Conservation (phyloP, 2,329 filamentous ascomycete genomes). For the Diaporthe sp. region DNA sequence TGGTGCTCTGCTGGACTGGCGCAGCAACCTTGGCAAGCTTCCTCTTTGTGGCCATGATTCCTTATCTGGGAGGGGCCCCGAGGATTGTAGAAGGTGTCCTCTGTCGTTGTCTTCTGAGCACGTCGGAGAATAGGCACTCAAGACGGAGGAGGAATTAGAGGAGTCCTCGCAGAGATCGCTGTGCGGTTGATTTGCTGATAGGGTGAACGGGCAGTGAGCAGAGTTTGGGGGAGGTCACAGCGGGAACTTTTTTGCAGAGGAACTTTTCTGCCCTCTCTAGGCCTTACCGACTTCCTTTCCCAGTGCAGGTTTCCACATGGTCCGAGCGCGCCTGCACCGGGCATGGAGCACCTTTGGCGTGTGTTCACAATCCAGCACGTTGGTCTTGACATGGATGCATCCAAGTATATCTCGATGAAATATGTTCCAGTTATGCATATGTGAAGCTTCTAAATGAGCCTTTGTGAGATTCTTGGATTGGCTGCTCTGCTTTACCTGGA, state of each 20-base stretch:
- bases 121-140: not conserved
- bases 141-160: not conserved
- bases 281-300: constrained; percentile 33
- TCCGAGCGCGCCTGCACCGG: not conserved
- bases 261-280: constrained; percentile 42
- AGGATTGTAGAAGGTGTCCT: not conserved
- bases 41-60: constrained; percentile 70
- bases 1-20: constrained; percentile 68
- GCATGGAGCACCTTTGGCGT: not conserved
- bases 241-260: constrained; percentile 39
- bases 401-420: not conserved
- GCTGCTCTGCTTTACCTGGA: not conserved
- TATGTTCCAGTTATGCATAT: not conserved
- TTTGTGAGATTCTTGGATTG: not conserved
- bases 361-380: not conserved
- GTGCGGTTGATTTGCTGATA: constrained; percentile 11
- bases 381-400: not conserved
- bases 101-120: not conserved
- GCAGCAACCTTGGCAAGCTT: constrained; percentile 71
- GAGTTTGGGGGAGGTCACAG: constrained; percentile 19
- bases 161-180: constrained; percentile 7
- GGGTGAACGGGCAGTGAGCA: constrained; percentile 18
- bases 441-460: not conserved
- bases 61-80: not conserved
- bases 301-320: not conserved